Conservation (phyloP, 805 yeast species). For the Lachancea kluyveri region DNA sequence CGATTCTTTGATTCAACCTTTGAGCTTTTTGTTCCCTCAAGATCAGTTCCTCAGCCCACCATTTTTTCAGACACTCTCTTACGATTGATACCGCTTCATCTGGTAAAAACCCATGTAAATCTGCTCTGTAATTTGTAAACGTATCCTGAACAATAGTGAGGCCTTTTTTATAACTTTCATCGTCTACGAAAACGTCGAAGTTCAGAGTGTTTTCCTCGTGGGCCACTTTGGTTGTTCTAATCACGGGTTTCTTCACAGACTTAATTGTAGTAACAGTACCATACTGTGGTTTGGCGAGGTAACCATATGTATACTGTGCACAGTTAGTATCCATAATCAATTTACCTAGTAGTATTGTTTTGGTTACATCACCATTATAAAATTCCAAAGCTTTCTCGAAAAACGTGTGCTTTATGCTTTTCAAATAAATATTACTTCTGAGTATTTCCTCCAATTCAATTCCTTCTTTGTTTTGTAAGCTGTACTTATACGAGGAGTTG, state of each 20-base stretch:
- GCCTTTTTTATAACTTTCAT: conserved; percentile 8
- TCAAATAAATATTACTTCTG: conserved; percentile 31
- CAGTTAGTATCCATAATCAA: conserved; percentile 30
- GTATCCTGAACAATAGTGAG: conserved; percentile 16
- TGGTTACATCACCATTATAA: conserved; percentile 39
- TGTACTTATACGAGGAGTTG: conserved; percentile 14
- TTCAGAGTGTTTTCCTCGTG: not conserved
- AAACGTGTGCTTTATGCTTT: conserved; percentile 35
- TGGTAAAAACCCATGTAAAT: conserved; percentile 52
- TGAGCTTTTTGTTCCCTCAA: conserved; percentile 38
- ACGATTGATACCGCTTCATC: conserved; percentile 40
- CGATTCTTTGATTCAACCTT: conserved; percentile 31
- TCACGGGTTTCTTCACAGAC: not conserved
- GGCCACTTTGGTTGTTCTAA: not conserved
- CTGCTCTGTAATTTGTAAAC: conserved; percentile 31
- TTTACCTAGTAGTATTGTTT: conserved; percentile 33
- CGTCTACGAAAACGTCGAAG: conserved; percentile 1
- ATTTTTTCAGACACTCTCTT: conserved; percentile 33
- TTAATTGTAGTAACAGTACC: no score
- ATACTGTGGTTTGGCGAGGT: no score
- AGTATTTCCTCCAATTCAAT: conserved; percentile 32
- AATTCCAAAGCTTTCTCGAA: conserved; percentile 34
- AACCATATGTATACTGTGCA: conserved; percentile 26
- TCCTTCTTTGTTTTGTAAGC: conserved; percentile 24
- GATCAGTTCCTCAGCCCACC: conserved; percentile 60